phyloP scores from a whole-genome alignment of 2,329 filamentous ascomycete genomes.

The Beauveria brongniartii region DNA sequence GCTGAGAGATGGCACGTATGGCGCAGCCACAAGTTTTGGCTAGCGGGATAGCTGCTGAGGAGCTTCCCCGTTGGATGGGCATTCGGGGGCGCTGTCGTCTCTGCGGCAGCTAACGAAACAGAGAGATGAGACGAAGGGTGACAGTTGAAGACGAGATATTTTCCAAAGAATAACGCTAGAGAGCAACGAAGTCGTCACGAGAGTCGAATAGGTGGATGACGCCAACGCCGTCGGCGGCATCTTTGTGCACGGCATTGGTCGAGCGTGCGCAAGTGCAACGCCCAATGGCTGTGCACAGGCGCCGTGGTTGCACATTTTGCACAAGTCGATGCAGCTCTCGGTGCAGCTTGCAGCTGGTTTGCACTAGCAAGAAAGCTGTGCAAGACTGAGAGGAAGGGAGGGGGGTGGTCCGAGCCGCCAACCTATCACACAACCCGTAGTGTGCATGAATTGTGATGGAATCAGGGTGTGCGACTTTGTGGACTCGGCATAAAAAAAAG shows the following conservation, averaged over 20 bases:
- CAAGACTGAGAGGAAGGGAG: background rate
- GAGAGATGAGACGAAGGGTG: background rate
- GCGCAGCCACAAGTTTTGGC: slow-evolving; percentile 7
- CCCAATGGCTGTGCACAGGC: slow-evolving; percentile 7
- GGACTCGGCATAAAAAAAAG: slow-evolving; percentile 9
- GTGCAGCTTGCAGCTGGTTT: background rate
- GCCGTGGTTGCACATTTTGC: background rate
- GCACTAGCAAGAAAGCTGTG: background rate
- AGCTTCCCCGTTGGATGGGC: background rate
- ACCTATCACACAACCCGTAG: slow-evolving; percentile 8
- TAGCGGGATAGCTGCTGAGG: background rate
- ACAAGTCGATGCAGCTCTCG: background rate
- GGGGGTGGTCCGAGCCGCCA: slow-evolving; percentile 8
- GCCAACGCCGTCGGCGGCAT: background rate
- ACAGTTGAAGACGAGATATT: background rate
- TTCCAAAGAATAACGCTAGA: background rate
- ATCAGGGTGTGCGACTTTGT: background rate
- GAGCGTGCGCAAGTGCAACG: slow-evolving; percentile 6
- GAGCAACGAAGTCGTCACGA: slow-evolving; percentile 7
- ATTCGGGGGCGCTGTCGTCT: background rate
- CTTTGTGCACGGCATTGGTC: slow-evolving; percentile 8
- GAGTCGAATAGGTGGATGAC: background rate
- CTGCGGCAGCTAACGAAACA: background rate
- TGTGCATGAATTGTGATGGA: slow-evolving; percentile 10
- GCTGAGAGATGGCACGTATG: background rate